Base-by-base conservation (phyloP, 108 stramenopile genomes). In the Nitzschia sp. region DNA sequence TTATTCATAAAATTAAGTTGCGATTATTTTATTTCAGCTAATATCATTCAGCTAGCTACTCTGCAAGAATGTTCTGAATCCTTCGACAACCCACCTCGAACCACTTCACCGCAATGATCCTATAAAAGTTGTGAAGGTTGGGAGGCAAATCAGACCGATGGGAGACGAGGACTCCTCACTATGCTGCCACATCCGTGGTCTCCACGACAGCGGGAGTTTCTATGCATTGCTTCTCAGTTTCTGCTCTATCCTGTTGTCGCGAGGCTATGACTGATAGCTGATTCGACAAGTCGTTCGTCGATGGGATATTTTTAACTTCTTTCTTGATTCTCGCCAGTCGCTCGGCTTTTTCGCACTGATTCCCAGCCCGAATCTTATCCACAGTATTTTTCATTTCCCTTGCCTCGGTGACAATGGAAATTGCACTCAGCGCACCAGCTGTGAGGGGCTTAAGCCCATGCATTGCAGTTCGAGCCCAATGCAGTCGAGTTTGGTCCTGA, bases 331-430 rank as follows among this genome's bases (percentile, higher is more conserved):
- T 21, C 1, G 64, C 54, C 1, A 81, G 48, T 4, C 23, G 44
- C 9, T 63, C 63, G 1, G 80, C 80, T 38, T 81, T 76, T 26
- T 81, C 80, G 34, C 80, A 81, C 13, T 75, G 76, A 64, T 67
- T 72, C 9, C 80, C 80, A 31, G 56, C 60, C 26, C 52, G 71
- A 30, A 81, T 81, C 15, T 61, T 57, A 19, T 68, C 52, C 11
- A 77, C 29, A 19, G 76, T 76, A 6, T 33, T 48, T 44, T 62
- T 67, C 25, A 81, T 45, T 26, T 63, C 66, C 25, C 61, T 44
- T 15, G 75, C 80, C 62, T 81, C 80, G 16, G 76, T 47, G 6
- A 81, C 47, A 19, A 81, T 26, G 0, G 65, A 50, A 1, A 72
- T 53, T 23, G 80, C 80, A 36, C 63, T 53, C 53, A 81, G 34